Base-by-base conservation (phyloP, 78 protist species). In the Dictyostelium purpureum region DNA sequence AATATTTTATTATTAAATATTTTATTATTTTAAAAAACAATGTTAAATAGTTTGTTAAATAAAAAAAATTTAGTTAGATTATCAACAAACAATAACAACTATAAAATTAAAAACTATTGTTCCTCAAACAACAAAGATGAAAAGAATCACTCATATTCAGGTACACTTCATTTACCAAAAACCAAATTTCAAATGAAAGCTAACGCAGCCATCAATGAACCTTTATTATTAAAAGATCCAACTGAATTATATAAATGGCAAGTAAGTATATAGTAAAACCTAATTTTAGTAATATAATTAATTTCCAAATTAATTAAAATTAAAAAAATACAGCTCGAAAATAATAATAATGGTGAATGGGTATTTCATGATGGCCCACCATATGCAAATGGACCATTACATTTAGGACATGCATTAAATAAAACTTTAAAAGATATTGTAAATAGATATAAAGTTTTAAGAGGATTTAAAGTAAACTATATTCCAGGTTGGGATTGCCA, bases 311-410 rank as follows among this genome's bases (percentile, higher is more conserved):
- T 49, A 16, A 16, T 49, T 6, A 52, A 52, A 5, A 45, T 10
- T 10, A 10, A 45, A 45, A 10, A 2, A 24, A 26, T 1, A 12
- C 16, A 63, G 71, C 18, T 71, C 43, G 65, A 52, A 7, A 70
- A 85, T 42, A 85, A 85, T 73, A 73, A 40, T 45, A 82, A 82
- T 35, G 40, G 28, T 2, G 24, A 40, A 28, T 85, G 92, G 92
- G 38, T 95, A n/a, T 95, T 96, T 61, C 99, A 97, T 79, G 99
- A 98, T 66, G 99, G 99, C 3, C 99, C 99, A 59, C 99, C 99
- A 18, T 98, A 96, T 47, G 99, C 99, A 57, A 98, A 98, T 66
- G 98, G 99, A 49, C 77, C 57, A 14, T 87, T 94, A 19, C 98
- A 98, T 77, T 21, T 94, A 37, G 98, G 97, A 18, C 97, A 96